Percentiles rank a stretch among this genome's conserved stretches.
These are phyloP conservation scores for Lotmaria passim DNA, from an alignment of 208 protist species.

Conservation along the genomic window DNA sequence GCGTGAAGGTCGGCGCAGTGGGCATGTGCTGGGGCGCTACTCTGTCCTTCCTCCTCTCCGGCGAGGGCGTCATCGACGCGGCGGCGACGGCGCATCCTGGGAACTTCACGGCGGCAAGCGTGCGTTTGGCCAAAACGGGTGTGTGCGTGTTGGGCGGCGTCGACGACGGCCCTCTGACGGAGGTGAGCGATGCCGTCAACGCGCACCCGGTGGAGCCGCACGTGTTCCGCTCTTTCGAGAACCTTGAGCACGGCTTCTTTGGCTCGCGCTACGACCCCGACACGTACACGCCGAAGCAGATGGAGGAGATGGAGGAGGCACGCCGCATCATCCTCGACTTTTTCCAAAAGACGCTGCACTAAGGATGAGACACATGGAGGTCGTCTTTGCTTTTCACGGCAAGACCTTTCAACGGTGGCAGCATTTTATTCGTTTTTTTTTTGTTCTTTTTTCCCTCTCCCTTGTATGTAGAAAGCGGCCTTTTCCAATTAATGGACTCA, in stretches of 20 bases:
- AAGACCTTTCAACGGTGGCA: too few relatives aligned
- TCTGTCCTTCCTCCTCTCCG: constrained; percentile 35
- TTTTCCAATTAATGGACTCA: constrained; percentile 17
- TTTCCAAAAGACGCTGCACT: constrained; percentile 37
- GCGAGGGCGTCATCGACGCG: constrained; percentile 36
- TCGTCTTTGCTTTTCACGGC: neutral
- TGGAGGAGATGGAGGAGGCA: constrained; percentile 35
- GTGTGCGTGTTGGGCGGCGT: constrained; percentile 54
- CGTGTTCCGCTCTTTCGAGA: constrained; percentile 49
- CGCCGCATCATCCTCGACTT: constrained; percentile 32
- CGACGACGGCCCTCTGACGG: constrained; percentile 49
- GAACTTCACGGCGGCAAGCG: constrained; percentile 18
- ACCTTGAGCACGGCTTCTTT: constrained; percentile 62
- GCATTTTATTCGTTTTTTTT: constrained; percentile 23
- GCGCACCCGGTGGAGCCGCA: constrained; percentile 24
- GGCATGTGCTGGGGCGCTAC: constrained; percentile 70
- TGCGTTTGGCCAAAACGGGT: constrained; percentile 28
- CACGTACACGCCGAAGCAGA: constrained; percentile 33
- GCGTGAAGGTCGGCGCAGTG: constrained; percentile 41
- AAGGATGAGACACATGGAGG: neutral
- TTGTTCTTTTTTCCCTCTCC: constrained; percentile 7
- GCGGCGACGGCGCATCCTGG: constrained; percentile 48
- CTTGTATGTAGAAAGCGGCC: neutral
- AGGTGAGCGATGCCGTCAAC: constrained; percentile 42
- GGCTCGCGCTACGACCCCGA: constrained; percentile 47